Conservation (phyloP, 169 alveolate genomes). For the Eimeria acervulina region DNA sequence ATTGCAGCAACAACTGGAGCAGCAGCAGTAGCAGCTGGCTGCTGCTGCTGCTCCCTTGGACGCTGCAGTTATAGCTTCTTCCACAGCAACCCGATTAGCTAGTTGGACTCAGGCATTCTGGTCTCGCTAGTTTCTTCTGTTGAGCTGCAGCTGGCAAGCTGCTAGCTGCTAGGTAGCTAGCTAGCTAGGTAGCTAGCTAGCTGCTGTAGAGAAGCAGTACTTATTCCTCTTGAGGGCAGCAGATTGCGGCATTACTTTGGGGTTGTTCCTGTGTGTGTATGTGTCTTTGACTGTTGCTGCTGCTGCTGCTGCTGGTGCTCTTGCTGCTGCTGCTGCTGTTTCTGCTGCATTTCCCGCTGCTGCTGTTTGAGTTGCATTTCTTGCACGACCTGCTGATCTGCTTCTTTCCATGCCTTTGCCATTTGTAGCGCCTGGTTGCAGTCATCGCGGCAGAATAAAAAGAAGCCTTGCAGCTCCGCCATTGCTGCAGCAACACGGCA, state of each 20-base stretch:
- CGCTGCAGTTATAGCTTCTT: not conserved
- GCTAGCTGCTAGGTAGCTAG: not conserved
- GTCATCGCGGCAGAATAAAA: slow-evolving; percentile 87
- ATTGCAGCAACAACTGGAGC: slow-evolving; percentile 9
- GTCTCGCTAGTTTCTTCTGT: too few species aligned
- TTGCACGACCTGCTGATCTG: slow-evolving; percentile 77
- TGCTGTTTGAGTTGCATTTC: slow-evolving; percentile 71
- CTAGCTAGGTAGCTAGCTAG: not conserved
- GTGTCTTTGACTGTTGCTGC: not conserved
- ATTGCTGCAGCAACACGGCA: slow-evolving; percentile 83
- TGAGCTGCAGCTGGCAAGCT: not conserved
- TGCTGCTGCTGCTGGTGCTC: not conserved
- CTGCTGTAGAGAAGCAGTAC: too few species aligned
- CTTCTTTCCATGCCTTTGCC: slow-evolving; percentile 86
- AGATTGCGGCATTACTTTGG: not conserved
- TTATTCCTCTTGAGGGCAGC: too few species aligned
- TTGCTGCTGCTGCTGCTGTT: slow-evolving; percentile 23
- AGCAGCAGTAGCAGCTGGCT: slow-evolving; percentile 6
- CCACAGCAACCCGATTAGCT: not conserved
- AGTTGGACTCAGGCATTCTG: not conserved
- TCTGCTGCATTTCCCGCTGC: slow-evolving; percentile 17
- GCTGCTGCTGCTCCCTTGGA: not conserved
- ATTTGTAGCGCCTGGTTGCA: slow-evolving; percentile 85
- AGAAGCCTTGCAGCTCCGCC: slow-evolving; percentile 92
- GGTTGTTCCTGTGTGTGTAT: not conserved